Evolutionary conservation across 371 early-diverging fungal genomes (phyloP), one percentile per base, ranked within the genome.

Genomic region (Synchytrium microbalum): DNA sequence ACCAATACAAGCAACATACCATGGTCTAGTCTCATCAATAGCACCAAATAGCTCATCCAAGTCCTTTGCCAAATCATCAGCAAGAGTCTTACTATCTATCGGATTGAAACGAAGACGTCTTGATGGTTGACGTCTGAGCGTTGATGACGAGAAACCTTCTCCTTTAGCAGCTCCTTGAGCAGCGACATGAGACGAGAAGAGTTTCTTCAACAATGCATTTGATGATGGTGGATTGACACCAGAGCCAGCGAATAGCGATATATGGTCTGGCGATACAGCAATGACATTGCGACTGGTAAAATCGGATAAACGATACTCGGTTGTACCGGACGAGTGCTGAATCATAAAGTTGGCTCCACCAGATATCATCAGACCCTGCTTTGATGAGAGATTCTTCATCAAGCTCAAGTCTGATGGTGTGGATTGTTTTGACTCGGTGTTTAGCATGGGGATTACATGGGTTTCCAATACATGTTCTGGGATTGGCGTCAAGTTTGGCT

Each of bases 1-100:
- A 56, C 13, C 29, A 56, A 29, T 88, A 53, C 85, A 81, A 69
- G 91, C 78, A 59, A 95, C 73, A 66, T 89, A 89, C 89, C 95
- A 95, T 19, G 90, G 78, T 54, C 86, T 84, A 0, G 95, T 91
- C 61, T 90, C 90, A 60, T 85, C 84, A 32, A 95, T 73, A 3
- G 91, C 83, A 29, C 85, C 86, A 10, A 91, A 75, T 5, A 95
- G 75, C 65, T 91, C 91, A 56, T 86, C 83, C 54, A 93, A 70
- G 1, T 90, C 83, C 8, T 82, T 79, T 13, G 24, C 24, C 5
- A 56, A 5, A 8, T 56, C 29, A 56, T 24, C 56, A 24, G 26
- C 24, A 56, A 56, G 13, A 24, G 56, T 56, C 13, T 26, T 56
- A 13, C 5, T 13, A 5, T 8, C 24, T 26, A 56, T 13, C 29